phyloP scores from a whole-genome alignment of 257 asterid species.

The Nicotiana benthamiana region DNA sequence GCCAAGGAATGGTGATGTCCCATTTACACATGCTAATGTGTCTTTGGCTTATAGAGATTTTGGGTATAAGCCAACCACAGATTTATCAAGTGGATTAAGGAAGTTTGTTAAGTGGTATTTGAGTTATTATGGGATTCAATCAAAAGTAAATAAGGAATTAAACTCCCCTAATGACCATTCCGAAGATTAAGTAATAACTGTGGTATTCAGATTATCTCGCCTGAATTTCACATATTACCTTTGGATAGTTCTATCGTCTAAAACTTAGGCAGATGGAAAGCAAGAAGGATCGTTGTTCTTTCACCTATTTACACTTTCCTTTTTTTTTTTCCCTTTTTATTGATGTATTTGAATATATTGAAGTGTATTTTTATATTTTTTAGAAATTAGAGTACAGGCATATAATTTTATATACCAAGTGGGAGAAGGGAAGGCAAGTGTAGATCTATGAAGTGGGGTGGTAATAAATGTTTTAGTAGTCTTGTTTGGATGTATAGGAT shows the following conservation, averaged over 20 bases:
- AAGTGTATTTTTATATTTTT: neutral
- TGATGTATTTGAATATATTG: neutral
- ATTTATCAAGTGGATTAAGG: conserved; percentile 67
- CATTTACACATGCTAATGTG: conserved; percentile 92
- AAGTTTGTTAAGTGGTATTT: conserved; percentile 90
- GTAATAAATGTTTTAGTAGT: neutral
- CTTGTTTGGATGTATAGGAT: neutral
- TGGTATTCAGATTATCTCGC: neutral
- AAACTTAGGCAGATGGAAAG: neutral
- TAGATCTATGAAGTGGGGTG: neutral
- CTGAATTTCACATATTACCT: fast-evolving
- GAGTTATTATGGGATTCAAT: conserved; percentile 66
- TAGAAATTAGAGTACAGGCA: neutral
- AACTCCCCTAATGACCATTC: conserved; percentile 16
- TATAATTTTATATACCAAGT: neutral
- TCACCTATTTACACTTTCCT: neutral
- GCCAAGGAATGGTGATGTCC: conserved; percentile 98
- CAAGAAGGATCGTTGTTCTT: neutral
- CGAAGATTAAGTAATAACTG: conserved; percentile 10
- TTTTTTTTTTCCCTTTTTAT: neutral
- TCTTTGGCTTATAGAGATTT: conserved; percentile 73
- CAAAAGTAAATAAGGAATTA: conserved; percentile 53
- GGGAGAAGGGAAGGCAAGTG: neutral
- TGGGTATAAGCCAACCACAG: conserved; percentile 84
- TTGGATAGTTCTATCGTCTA: no score